Base-by-base conservation (phyloP, 495 filamentous ascomycete species). In the Evernia prunastri region DNA sequence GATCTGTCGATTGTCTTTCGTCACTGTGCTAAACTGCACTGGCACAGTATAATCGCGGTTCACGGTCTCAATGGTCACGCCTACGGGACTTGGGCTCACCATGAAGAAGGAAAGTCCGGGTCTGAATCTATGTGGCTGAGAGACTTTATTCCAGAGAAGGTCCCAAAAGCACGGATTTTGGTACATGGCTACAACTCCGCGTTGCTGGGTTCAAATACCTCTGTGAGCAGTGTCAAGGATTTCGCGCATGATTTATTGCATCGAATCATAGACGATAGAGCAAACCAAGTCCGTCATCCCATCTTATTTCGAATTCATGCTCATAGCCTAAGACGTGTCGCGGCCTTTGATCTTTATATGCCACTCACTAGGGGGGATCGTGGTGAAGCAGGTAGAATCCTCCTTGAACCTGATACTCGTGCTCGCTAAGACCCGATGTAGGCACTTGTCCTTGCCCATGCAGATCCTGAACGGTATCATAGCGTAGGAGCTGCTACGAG, bases 51-150 rank as follows among this genome's bases (percentile, higher is more conserved):
- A 18, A 36, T 61, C n/a, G 59, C 59, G 13, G 59, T 61, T 35
- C 59, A 51, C 42, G 59, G 59, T n/a, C 59, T 61, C 18, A 61
- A 53, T 35, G 43, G 59, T 23, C 43, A 61, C 42, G 59, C 59
- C 12, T 51, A 36, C 18, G 59, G 59, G 13, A 61, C 59, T 35
- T 61, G 59, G 59, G 31, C 43, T 25, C 49, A 36, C 31, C 20
- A 23, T 9, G 59, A 61, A 35, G 43, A 51, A 17, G 29, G 43
- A 49, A 29, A 35, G 23, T n/a, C 31, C 12, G 36, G 49, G 12
- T 15, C 53, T n/a, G 59, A 61, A 31, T 10, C 43, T 29, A 61
- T 61, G 59, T 51, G 59, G 59, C 31, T 61, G 15, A 29, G 43
- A 49, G 59, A 61, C 42, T 61, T 61, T 36, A 20, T 51, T 17